A percentile compares a stretch with the other conserved stretches of the same genome.
These are phyloP conservation scores for Elasticomyces elasticus DNA, from an alignment of 495 filamentous ascomycete genomes.

Conservation along the genomic window DNA sequence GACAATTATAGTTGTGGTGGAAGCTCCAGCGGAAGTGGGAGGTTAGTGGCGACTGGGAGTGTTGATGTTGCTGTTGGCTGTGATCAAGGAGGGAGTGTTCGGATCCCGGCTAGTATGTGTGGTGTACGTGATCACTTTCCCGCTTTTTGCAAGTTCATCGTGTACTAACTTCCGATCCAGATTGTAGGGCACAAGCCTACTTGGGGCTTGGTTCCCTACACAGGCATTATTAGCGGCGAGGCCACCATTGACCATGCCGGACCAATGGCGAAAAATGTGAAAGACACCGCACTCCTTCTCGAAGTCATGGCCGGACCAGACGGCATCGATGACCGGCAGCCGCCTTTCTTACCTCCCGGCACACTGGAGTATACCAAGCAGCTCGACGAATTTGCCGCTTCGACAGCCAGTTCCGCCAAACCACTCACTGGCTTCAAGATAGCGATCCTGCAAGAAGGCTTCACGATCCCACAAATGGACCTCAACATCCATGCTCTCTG, in stretches of 20 bases:
- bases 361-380: conserved; percentile 25
- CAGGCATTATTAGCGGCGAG: conserved; percentile 28
- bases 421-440: conserved; percentile 31
- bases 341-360: conserved; percentile 13
- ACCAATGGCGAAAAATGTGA: conserved; percentile 37
- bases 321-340: conserved; percentile 46
- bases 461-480: conserved; percentile 37
- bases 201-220: conserved; percentile 29
- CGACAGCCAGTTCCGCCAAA: conserved; percentile 30
- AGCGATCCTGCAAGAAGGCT: conserved; percentile 43
- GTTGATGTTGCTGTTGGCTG: conserved; percentile 51
- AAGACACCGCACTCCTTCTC: conserved; percentile 44
- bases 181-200: conserved; percentile 33
- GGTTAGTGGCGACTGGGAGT: conserved; percentile 40
- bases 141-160: neutral
- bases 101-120: conserved; percentile 39
- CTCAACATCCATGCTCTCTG: conserved; percentile 36
- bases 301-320: conserved; percentile 47
- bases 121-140: conserved; percentile 12
- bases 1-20: conserved; percentile 42
- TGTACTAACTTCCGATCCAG: neutral
- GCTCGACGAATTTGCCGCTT: neutral
- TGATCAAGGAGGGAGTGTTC: conserved; percentile 45
- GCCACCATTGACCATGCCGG: conserved; percentile 29
- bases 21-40: conserved; percentile 45